These are phyloP conservation scores for Suillus discolor DNA, from an alignment of 768 basidiomycete genomes.

Conservation along the genomic window DNA sequence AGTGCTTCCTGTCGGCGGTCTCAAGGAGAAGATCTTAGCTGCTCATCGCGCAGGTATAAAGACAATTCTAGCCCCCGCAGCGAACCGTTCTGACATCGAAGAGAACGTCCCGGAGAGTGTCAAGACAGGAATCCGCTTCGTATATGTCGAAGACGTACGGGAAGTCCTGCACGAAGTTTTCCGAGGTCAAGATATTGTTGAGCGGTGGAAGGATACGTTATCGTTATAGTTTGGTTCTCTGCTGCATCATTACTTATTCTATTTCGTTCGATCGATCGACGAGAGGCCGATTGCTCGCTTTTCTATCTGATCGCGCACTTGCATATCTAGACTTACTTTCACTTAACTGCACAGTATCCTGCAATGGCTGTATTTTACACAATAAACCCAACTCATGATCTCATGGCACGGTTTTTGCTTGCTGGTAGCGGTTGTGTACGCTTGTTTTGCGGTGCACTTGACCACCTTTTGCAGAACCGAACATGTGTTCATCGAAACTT, in stretches of 20 bases:
- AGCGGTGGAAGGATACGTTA: slow-evolving; percentile 71
- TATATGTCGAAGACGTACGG: slow-evolving; percentile 91
- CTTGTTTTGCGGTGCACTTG: neutral
- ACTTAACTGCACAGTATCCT: neutral
- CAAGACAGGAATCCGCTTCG: slow-evolving; percentile 91
- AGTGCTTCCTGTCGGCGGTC: slow-evolving; percentile 92
- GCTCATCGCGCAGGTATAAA: slow-evolving; percentile 97
- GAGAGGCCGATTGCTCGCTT: neutral
- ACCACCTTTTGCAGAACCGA: neutral
- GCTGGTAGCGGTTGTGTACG: neutral
- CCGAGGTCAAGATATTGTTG: slow-evolving; percentile 54
- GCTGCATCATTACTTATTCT: slow-evolving; percentile 11
- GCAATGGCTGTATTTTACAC: slow-evolving; percentile 9
- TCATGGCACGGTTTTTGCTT: slow-evolving; percentile 1
- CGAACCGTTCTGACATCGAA: slow-evolving; percentile 92
- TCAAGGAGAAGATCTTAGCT: slow-evolving; percentile 96
- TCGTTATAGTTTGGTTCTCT: slow-evolving; percentile 19
- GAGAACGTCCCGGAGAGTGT: slow-evolving; percentile 97
- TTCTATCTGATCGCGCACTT: slow-evolving; percentile 10
- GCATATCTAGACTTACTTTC: slow-evolving; percentile 12
- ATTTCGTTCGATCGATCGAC: slow-evolving; percentile 5
- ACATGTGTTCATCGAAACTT: neutral
- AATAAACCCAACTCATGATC: slow-evolving; percentile 10
- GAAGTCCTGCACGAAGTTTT: slow-evolving; percentile 92
- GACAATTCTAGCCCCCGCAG: slow-evolving; percentile 84